phyloP scores from a whole-genome alignment of 371 early-diverging fungal genomes.

The Furculomyces boomerangus region DNA sequence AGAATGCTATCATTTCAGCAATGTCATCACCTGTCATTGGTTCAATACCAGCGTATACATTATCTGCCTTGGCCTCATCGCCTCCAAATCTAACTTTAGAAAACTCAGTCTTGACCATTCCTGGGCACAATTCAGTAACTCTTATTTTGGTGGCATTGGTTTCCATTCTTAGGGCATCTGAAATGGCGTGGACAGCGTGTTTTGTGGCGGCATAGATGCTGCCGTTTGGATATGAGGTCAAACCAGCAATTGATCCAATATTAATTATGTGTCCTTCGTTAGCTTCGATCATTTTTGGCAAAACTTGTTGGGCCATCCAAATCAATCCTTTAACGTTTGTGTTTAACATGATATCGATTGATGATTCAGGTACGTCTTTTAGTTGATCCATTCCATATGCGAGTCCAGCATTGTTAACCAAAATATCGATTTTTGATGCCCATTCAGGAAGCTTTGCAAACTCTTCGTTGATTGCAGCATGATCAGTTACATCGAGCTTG shows the following conservation, averaged over 20 bases:
- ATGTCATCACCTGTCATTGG: conserved; percentile 55
- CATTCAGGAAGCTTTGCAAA: background rate
- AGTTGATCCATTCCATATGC: conserved; percentile 69
- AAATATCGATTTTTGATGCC: conserved; percentile 35
- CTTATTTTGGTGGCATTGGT: conserved; percentile 57
- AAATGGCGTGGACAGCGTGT: conserved; percentile 73
- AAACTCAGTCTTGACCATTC: conserved; percentile 85
- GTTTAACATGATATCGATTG: conserved; percentile 63
- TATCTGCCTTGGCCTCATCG: conserved; percentile 56
- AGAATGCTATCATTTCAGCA: conserved; percentile 66
- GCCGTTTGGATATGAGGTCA: conserved; percentile 40
- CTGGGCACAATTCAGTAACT: conserved; percentile 54
- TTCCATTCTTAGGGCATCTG: conserved; percentile 58
- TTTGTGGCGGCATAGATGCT: conserved; percentile 85
- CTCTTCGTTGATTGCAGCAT: background rate
- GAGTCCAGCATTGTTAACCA: conserved; percentile 65
- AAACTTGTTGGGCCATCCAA: conserved; percentile 60
- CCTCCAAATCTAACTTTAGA: conserved; percentile 68
- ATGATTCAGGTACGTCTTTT: conserved; percentile 34
- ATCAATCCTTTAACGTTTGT: conserved; percentile 81
- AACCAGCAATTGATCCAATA: conserved; percentile 54
- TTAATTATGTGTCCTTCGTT: conserved; percentile 66
- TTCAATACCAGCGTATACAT: conserved; percentile 56
- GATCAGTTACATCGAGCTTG: background rate
- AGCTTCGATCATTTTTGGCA: conserved; percentile 65